These are phyloP conservation scores for Trypanosomatidae sp. DNA, from an alignment of 208 protist species.

Conservation along the genomic window DNA sequence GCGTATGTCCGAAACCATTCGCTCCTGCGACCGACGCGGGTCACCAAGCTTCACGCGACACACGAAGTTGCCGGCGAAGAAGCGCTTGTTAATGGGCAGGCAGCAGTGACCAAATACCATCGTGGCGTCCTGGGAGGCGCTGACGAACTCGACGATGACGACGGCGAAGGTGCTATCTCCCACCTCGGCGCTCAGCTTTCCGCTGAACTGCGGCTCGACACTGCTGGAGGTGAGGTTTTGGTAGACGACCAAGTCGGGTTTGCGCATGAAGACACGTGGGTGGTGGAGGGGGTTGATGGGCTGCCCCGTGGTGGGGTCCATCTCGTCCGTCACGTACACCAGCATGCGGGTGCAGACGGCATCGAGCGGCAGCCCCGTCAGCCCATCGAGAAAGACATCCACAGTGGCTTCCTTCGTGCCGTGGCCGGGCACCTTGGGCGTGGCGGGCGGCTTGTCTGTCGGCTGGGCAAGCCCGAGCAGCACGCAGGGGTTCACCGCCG, in stretches of 20 bases:
- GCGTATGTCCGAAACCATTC: constrained; percentile 36
- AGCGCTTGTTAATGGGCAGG: constrained; percentile 51
- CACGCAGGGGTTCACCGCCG: constrained; percentile 29
- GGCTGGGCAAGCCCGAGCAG: constrained; percentile 35
- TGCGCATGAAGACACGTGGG: constrained; percentile 48
- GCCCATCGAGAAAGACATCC: constrained; percentile 44
- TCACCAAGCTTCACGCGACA: constrained; percentile 65
- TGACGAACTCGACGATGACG: constrained; percentile 73
- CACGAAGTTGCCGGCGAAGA: constrained; percentile 59
- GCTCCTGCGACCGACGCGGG: constrained; percentile 60
- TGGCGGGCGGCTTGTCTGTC: constrained; percentile 16
- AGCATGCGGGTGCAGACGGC: constrained; percentile 49
- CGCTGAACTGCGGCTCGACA: constrained; percentile 43
- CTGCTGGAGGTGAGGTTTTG: constrained; percentile 41
- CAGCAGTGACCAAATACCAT: constrained; percentile 63
- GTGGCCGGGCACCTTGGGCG: constrained; percentile 20
- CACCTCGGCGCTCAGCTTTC: constrained; percentile 18
- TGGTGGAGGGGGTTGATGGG: constrained; percentile 31
- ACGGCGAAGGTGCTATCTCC: constrained; percentile 34
- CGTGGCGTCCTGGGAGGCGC: constrained; percentile 11
- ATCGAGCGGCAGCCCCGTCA: constrained; percentile 59
- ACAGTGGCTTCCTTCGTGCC: constrained; percentile 26
- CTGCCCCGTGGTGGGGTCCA: constrained; percentile 31
- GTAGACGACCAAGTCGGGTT: constrained; percentile 49
- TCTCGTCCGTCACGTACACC: constrained; percentile 56